A percentile compares a stretch with the other conserved stretches of the same genome.
phyloP scores from a whole-genome alignment of 2,329 filamentous ascomycete species.

The Pseudopyrenochaeta lycopersici region DNA sequence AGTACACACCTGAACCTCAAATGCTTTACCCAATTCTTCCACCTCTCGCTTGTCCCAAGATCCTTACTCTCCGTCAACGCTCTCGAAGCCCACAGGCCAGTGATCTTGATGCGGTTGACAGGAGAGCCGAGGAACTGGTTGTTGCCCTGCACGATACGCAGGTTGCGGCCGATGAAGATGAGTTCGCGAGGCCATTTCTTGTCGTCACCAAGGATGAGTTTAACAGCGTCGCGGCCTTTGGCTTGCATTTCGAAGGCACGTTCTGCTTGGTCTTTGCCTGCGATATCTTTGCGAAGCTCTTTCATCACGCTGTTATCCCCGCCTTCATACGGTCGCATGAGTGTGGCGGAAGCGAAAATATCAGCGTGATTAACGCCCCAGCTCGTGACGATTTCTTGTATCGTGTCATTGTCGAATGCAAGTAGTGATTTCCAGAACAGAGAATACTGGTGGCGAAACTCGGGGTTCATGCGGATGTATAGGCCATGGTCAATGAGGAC shows the following conservation, averaged over 20 bases:
- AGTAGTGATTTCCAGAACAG: conserved; percentile 93
- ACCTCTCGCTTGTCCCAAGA: conserved; percentile 68
- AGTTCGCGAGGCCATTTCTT: conserved; percentile 90
- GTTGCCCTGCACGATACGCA: conserved; percentile 92
- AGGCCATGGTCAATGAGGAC: conserved; percentile 97
- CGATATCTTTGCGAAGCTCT: conserved; percentile 63
- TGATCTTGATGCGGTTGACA: conserved; percentile 92
- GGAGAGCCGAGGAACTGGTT: conserved; percentile 91
- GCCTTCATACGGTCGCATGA: conserved; percentile 90
- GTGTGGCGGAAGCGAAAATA: conserved; percentile 88
- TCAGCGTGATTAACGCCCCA: conserved; percentile 94
- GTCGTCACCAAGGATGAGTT: conserved; percentile 83
- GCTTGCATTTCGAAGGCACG: conserved; percentile 82
- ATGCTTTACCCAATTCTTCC: conserved; percentile 77
- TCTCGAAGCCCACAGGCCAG: conserved; percentile 86
- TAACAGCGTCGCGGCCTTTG: conserved; percentile 75
- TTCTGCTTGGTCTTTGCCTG: conserved; percentile 64
- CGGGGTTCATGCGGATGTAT: conserved; percentile 87
- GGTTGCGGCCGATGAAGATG: conserved; percentile 89
- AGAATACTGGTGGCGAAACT: conserved; percentile 86
- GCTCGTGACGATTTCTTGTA: conserved; percentile 73
- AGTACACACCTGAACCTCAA: conserved; percentile 83
- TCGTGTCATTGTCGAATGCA: conserved; percentile 88
- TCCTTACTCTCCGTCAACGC: conserved; percentile 80
- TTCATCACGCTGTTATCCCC: conserved; percentile 74